Conservation (phyloP, 352 stramenopile genomes). For the Phytophthora pinifolia region DNA sequence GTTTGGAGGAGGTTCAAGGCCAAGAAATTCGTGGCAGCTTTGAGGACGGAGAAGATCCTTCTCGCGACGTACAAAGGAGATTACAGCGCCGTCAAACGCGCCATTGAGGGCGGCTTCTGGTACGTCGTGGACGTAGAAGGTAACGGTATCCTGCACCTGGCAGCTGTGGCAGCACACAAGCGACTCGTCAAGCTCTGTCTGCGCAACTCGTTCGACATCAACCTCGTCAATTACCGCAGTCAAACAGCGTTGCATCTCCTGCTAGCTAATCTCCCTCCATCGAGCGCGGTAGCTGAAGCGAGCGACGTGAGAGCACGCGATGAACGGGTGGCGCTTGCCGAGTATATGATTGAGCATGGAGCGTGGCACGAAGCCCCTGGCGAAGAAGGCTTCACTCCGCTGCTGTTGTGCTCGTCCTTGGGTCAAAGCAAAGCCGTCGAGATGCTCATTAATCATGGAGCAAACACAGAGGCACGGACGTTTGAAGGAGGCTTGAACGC, state of each 20-base stretch:
- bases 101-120: conserved; percentile 51
- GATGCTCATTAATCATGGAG: conserved; percentile 68
- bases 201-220: conserved; percentile 72
- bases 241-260: conserved; percentile 78
- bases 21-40: conserved; percentile 31
- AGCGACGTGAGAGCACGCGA: conserved; percentile 19
- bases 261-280: conserved; percentile 53
- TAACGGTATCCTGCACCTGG: conserved; percentile 75
- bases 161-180: conserved; percentile 65
- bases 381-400: conserved; percentile 58
- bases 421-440: conserved; percentile 64
- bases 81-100: conserved; percentile 64
- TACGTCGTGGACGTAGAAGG: conserved; percentile 55
- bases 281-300: background rate
- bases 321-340: conserved; percentile 52
- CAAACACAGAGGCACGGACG: conserved; percentile 51
- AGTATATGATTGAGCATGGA: conserved; percentile 88
- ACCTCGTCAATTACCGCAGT: conserved; percentile 48
- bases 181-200: conserved; percentile 84
- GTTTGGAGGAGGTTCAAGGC: conserved; percentile 54
- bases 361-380: conserved; percentile 79
- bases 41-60: conserved; percentile 61
- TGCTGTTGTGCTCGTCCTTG: conserved; percentile 58
- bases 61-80: conserved; percentile 70
- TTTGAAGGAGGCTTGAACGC: conserved; percentile 42